These are phyloP conservation scores for Thamnidium elegans DNA, from an alignment of 192 early-diverging fungal genomes.

Conservation along the genomic window DNA sequence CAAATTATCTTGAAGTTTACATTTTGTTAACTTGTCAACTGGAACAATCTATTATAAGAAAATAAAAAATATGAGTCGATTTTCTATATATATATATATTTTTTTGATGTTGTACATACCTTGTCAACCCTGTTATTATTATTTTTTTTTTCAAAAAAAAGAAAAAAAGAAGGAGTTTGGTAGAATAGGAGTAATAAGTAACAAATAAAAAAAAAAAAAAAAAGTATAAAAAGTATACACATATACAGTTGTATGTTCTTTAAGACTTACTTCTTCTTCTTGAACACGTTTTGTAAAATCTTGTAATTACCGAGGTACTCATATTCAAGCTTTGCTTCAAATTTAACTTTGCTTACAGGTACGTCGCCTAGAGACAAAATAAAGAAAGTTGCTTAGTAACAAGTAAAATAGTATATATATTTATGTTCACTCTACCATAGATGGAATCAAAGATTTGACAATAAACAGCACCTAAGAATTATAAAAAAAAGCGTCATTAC, in stretches of 20 bases:
- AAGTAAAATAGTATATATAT: background rate
- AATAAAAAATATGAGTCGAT: background rate
- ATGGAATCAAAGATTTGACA: slow-evolving; percentile 68
- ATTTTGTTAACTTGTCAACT: slow-evolving; percentile 84
- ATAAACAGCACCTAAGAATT: slow-evolving; percentile 53
- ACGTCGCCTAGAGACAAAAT: slow-evolving; percentile 56
- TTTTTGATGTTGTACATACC: slow-evolving; percentile 28
- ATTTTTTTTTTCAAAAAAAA: no score
- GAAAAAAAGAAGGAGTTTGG: slow-evolving; percentile 1
- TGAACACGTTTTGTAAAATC: slow-evolving; percentile 81
- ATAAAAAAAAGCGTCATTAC: slow-evolving; percentile 2
- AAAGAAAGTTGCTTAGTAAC: background rate
- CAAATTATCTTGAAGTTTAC: slow-evolving; percentile 96
- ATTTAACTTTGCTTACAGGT: slow-evolving; percentile 84
- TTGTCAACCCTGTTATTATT: slow-evolving; percentile 65
- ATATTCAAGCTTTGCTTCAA: slow-evolving; percentile 89
- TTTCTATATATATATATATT: background rate
- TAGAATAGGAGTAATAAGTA: background rate
- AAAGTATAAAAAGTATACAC: no score
- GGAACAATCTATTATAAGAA: slow-evolving; percentile 63
- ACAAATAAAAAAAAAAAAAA: background rate
- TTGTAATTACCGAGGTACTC: slow-evolving; percentile 95
- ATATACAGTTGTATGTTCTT: no score
- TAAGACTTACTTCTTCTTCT: slow-evolving; percentile 79
- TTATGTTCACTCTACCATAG: slow-evolving; percentile 41